Evolutionary conservation across 176 grass and related monocot genomes (phyloP), one percentile per base, ranked within the genome.

Genomic region (Carex cristatella): DNA sequence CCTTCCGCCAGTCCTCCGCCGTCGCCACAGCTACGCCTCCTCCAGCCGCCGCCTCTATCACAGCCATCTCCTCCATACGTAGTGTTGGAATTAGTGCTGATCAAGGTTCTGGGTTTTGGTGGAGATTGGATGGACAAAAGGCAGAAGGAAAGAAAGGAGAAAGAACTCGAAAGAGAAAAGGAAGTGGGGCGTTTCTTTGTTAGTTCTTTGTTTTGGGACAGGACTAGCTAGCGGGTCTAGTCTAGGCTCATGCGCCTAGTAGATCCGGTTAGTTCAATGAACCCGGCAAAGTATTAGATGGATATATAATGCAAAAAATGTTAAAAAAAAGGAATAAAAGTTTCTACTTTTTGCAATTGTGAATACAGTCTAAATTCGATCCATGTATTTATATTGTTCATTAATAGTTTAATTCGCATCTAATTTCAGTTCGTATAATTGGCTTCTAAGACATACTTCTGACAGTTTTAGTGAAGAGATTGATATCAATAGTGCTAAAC

Each of bases 1-100:
- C 91, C 19, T 86, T 89, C 80, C 96, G 88, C 96, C 96, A 95
- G 85, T 94, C 96, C 90, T 99, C 96, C 48, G 91, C 93, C 61
- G 93, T 99, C 48, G 90, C 92, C 80, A 40, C 11, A 1, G 92
- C 89, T 27, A 53, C 71, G 18, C 67, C 76, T 79, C 78, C 83
- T 15, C 78, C 51, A 19, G 78, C 64, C 51, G 66, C 77, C 67
- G 83, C 75, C 65, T 59, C 69, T 38, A 73, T 69, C 83, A 42
- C 69, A 28, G 66, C 69, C 69, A 74, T 77, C 44, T 79, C 87
- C 82, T 95, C 93, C 90, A 99, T 95, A 87, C 87, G 90, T 86
- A 92, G 94, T 38, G 85, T 92, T 18, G 90, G 86, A 62, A 61
- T 46, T 63, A 61, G 56, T 35, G 28, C 46, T 61, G 55, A 59